A percentile compares a stretch with the other conserved stretches of the same genome.
phyloP scores from a whole-genome alignment of 306 rosid genomes.

The Canavalia ensiformis region DNA sequence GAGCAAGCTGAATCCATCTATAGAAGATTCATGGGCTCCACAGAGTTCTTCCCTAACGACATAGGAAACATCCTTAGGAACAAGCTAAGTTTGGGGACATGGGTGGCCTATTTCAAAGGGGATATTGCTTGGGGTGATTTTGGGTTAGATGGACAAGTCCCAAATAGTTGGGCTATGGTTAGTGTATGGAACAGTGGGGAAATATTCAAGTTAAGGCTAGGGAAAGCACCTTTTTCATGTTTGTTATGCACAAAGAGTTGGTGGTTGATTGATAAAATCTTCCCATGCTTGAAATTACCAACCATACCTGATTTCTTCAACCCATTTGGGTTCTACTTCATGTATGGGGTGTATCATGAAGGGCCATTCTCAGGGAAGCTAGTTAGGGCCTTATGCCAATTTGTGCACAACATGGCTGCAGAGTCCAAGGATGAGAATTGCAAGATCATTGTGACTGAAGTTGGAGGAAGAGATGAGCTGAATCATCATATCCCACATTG shows the following conservation, averaged over 20 bases:
- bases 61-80: conserved; percentile 69
- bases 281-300: conserved; percentile 79
- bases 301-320: conserved; percentile 71
- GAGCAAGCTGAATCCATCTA: conserved; percentile 82
- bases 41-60: conserved; percentile 84
- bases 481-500: conserved; percentile 84
- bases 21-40: conserved; percentile 70
- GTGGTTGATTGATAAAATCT: conserved; percentile 70
- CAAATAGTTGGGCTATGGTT: conserved; percentile 80
- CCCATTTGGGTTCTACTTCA: conserved; percentile 93
- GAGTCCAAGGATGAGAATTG: conserved; percentile 61
- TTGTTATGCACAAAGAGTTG: conserved; percentile 69
- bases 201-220: conserved; percentile 74
- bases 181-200: conserved; percentile 94
- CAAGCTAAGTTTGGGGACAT: conserved; percentile 87
- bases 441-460: conserved; percentile 80
- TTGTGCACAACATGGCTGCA: conserved; percentile 80
- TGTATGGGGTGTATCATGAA: conserved; percentile 78
- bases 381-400: conserved; percentile 68
- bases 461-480: conserved; percentile 67
- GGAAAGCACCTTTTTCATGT: conserved; percentile 78
- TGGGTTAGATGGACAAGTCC: conserved; percentile 54
- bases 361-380: conserved; percentile 82
- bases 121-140: conserved; percentile 50
- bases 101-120: conserved; percentile 79